phyloP scores from a whole-genome alignment of 352 stramenopile genomes.

The Phytopythium sindhum region DNA sequence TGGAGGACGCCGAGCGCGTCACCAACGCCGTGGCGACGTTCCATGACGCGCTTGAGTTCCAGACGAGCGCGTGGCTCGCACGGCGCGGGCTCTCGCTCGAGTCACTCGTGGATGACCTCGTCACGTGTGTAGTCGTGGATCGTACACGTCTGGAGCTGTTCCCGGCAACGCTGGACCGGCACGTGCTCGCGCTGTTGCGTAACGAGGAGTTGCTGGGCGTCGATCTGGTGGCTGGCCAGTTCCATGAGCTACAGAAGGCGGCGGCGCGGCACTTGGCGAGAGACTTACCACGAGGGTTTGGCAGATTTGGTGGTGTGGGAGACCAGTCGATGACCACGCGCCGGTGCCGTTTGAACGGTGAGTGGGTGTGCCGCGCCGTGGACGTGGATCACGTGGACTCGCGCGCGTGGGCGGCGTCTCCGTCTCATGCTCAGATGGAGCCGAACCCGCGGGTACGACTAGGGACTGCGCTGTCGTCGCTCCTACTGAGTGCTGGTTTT shows the following conservation, averaged over 20 bases:
- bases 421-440: not conserved
- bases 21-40: not conserved
- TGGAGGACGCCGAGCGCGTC: not conserved
- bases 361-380: conserved; percentile 14
- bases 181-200: conserved; percentile 8
- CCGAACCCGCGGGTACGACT: not conserved
- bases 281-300: not conserved
- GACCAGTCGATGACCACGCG: not conserved
- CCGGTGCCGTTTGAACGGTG: conserved; percentile 6
- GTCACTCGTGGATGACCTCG: conserved; percentile 9
- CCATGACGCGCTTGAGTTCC: conserved; percentile 4
- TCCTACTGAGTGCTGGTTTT: conserved; percentile 3
- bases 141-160: conserved; percentile 2
- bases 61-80: conserved; percentile 1
- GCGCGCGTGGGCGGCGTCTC: not conserved
- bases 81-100: conserved; percentile 2
- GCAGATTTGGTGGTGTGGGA: not conserved
- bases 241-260: conserved; percentile 5
- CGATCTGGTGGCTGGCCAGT: conserved; percentile 4
- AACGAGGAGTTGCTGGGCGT: conserved; percentile 9
- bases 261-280: not conserved
- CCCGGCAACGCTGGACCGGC: not conserved
- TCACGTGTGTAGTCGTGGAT: conserved; percentile 9
- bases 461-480: not conserved
- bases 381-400: conserved; percentile 1